phyloP scores from a whole-genome alignment of 768 basidiomycete species.

The Lactarius hatsudake region DNA sequence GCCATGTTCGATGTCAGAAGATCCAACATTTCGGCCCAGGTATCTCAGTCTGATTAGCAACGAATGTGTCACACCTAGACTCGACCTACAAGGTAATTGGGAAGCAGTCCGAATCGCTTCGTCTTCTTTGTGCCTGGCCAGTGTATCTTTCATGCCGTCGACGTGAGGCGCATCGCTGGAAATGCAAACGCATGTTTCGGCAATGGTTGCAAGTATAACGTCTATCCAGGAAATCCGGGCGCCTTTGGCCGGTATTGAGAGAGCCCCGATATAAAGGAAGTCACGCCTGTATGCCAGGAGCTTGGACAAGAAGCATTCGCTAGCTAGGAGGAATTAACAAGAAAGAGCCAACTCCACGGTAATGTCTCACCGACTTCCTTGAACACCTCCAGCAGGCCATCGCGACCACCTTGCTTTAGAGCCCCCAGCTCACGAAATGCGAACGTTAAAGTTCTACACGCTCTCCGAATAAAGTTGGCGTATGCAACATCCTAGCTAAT shows the following conservation, averaged over 20 bases:
- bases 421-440: slow-evolving; percentile 6
- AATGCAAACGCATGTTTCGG: slow-evolving; percentile 37
- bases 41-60: slow-evolving; percentile 40
- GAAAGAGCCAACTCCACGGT: not conserved
- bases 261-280: slow-evolving; percentile 45
- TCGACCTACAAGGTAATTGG: slow-evolving; percentile 60
- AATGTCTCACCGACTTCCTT: slow-evolving; percentile 9
- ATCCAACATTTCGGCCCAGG: slow-evolving; percentile 48
- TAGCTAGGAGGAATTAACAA: not conserved
- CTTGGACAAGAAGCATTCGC: slow-evolving; percentile 16
- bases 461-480: slow-evolving; percentile 8
- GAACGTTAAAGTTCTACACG: slow-evolving; percentile 6
- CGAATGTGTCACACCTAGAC: not conserved
- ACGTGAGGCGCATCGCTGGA: slow-evolving; percentile 29
- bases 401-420: not conserved
- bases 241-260: not conserved
- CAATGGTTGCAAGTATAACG: slow-evolving; percentile 52
- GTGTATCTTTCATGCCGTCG: slow-evolving; percentile 27
- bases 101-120: slow-evolving; percentile 56
- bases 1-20: slow-evolving; percentile 46
- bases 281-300: slow-evolving; percentile 54
- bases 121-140: slow-evolving; percentile 46
- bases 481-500: slow-evolving; percentile 18
- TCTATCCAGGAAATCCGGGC: slow-evolving; percentile 58
- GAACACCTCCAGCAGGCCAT: slow-evolving; percentile 9